Conservation (phyloP, 495 filamentous ascomycete species). For the Neurospora sp. region DNA sequence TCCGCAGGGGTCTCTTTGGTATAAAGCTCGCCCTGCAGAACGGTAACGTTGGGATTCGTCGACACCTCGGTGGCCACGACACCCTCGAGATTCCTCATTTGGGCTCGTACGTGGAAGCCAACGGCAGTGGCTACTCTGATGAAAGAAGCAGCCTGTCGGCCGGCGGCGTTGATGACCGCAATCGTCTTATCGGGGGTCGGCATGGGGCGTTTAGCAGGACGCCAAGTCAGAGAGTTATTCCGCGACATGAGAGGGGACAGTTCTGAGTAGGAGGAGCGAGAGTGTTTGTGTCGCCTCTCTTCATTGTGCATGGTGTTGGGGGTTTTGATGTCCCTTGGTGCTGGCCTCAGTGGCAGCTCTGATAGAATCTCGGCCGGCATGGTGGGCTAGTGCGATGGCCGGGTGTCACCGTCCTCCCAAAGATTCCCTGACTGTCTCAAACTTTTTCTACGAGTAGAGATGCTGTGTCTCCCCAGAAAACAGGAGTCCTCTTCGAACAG, state of each 20-base stretch:
- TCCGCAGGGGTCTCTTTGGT: constrained; percentile 39
- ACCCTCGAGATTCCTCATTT: constrained; percentile 72
- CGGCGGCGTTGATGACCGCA: constrained; percentile 85
- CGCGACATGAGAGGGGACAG: constrained; percentile 38
- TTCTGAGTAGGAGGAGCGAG: constrained; percentile 43
- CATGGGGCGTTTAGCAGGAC: constrained; percentile 41
- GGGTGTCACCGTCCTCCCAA: neutral
- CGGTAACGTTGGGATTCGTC: constrained; percentile 69
- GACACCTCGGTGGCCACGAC: constrained; percentile 76
- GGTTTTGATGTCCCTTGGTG: constrained; percentile 25
- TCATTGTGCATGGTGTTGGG: constrained; percentile 20
- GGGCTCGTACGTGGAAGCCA: constrained; percentile 81
- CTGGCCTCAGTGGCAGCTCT: constrained; percentile 34
- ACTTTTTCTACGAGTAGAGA: neutral
- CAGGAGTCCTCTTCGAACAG: neutral
- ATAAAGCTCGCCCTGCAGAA: constrained; percentile 75
- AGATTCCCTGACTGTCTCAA: neutral
- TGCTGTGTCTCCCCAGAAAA: neutral
- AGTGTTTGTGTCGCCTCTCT: constrained; percentile 38
- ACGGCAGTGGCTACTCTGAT: constrained; percentile 87
- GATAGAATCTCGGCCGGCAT: constrained; percentile 31
- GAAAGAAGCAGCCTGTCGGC: constrained; percentile 86
- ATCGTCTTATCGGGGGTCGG: constrained; percentile 62
- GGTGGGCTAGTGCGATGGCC: constrained; percentile 2
- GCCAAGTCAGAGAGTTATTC: constrained; percentile 39